Evolutionary conservation across 2,329 filamentous ascomycete species (phyloP).

Genomic region (Leptosphaerulina australis): DNA sequence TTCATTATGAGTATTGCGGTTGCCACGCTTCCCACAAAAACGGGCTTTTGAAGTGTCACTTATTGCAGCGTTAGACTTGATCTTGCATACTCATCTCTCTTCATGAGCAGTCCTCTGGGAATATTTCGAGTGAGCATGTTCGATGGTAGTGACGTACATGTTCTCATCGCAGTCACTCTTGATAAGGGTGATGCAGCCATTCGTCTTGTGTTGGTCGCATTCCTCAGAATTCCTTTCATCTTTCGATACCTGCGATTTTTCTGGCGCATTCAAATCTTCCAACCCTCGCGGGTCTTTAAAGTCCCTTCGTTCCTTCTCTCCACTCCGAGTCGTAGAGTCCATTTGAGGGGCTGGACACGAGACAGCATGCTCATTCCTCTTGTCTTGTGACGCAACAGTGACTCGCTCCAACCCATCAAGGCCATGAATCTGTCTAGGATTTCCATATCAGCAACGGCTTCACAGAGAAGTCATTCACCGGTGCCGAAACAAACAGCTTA

Average conservation of each 20-base stretch:
- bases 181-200: too few species aligned
- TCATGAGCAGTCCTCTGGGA: too few species aligned
- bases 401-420: not conserved
- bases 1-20: too few species aligned
- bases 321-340: not conserved
- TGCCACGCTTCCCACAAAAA: too few species aligned
- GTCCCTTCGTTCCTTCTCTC: not conserved
- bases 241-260: not conserved
- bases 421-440: not conserved
- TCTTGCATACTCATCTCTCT: too few species aligned
- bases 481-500: slow-evolving; percentile 7
- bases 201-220: too few species aligned
- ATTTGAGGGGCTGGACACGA: not conserved
- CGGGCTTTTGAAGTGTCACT: too few species aligned
- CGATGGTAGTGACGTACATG: too few species aligned
- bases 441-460: slow-evolving; percentile 2
- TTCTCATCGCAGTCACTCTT: too few species aligned
- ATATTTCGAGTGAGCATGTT: too few species aligned
- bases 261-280: not conserved
- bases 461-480: not conserved
- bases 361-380: not conserved
- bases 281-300: not conserved
- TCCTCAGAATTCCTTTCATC: too few species aligned
- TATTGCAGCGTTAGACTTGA: too few species aligned
- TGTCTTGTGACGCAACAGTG: not conserved